Evolutionary conservation across 129 eudicot genomes (phyloP).

Genomic region (Ambrosia trifida): DNA sequence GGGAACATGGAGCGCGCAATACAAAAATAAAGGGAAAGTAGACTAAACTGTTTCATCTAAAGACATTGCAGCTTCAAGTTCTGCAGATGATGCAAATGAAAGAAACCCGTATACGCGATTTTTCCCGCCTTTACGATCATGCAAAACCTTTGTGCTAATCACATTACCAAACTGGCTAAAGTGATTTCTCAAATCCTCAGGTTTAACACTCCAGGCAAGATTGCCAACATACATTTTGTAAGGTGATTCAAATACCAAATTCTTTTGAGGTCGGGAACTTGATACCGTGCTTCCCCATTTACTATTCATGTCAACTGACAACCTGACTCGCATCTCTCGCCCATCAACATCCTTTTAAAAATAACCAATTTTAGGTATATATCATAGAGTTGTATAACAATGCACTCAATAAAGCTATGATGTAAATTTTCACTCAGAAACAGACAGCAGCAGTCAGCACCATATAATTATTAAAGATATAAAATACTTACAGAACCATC

Average conservation of each 20-base stretch:
- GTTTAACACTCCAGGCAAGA: slow-evolving; percentile 52
- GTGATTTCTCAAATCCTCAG: slow-evolving; percentile 44
- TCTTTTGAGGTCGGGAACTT: slow-evolving; percentile 37
- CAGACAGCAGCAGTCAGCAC: not conserved
- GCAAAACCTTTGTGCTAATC: slow-evolving; percentile 47
- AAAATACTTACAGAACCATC: slow-evolving; percentile 47
- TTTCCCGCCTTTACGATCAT: slow-evolving; percentile 49
- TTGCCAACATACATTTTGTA: slow-evolving; percentile 47
- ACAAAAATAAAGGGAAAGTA: not conserved
- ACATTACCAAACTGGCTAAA: slow-evolving; percentile 48
- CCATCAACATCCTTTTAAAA: slow-evolving; percentile 46
- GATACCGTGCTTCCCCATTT: slow-evolving; percentile 33
- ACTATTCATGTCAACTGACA: slow-evolving; percentile 38
- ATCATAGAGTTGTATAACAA: not conserved
- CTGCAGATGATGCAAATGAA: slow-evolving; percentile 41
- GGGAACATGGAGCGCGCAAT: not conserved
- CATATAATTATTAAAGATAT: not conserved
- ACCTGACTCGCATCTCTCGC: slow-evolving; percentile 51
- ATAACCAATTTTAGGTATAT: not conserved
- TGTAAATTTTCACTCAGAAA: not conserved
- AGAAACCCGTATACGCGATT: slow-evolving; percentile 53
- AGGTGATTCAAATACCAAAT: slow-evolving; percentile 44
- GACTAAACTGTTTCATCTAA: slow-evolving; percentile 46
- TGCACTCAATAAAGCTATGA: not conserved
- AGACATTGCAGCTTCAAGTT: slow-evolving; percentile 52